These are phyloP conservation scores for Diaporthe vexans DNA, from an alignment of 2,329 filamentous ascomycete genomes.

Conservation along the genomic window DNA sequence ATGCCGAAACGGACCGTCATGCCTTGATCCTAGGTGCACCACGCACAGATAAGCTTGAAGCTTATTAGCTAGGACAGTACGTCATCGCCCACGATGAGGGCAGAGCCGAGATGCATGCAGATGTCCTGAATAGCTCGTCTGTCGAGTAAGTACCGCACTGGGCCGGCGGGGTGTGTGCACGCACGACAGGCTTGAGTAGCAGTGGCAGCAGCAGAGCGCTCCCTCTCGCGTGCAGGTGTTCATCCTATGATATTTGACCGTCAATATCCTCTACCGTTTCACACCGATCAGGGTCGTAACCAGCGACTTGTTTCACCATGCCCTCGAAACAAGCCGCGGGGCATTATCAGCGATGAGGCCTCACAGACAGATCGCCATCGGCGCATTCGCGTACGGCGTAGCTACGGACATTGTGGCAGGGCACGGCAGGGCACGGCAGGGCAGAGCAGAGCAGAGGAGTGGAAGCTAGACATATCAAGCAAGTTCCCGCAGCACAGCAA, in stretches of 20 bases:
- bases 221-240: background rate
- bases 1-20: slow-evolving; percentile 16
- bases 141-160: background rate
- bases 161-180: background rate
- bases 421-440: background rate
- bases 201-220: background rate
- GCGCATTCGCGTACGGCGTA: background rate
- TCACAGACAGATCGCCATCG: background rate
- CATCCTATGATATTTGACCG: background rate
- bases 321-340: slow-evolving; percentile 29
- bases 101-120: background rate
- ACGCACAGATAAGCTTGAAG: slow-evolving; percentile 22
- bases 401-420: background rate
- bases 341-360: slow-evolving; percentile 33
- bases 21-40: slow-evolving; percentile 17
- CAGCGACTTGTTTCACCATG: slow-evolving; percentile 24
- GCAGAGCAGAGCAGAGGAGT: background rate
- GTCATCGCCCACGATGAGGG: slow-evolving; percentile 3
- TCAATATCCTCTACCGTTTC: slow-evolving; percentile 19
- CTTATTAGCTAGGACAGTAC: slow-evolving; percentile 13
- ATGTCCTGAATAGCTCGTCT: slow-evolving; percentile 23
- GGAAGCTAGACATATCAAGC: slow-evolving; percentile 37
- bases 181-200: background rate
- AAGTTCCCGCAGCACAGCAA: slow-evolving; percentile 30
- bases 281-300: slow-evolving; percentile 2